Base-by-base conservation (phyloP, 2,329 filamentous ascomycete species). In the Xylaria sp. region DNA sequence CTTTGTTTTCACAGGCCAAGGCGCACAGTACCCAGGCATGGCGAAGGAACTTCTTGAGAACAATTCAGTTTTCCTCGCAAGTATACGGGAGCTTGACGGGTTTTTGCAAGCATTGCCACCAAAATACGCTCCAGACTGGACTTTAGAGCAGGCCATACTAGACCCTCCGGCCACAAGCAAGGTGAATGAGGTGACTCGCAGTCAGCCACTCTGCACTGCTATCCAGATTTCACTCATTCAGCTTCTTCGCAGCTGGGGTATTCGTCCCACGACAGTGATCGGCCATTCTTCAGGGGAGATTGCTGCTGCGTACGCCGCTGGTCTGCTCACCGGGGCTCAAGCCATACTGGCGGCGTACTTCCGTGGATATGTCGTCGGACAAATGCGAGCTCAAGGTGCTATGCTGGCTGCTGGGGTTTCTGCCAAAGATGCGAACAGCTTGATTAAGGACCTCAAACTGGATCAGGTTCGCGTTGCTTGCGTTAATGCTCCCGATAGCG, bases 221-320 rank as follows among this genome's bases (percentile, higher is more conserved):
- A 20, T 78, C 1, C 76, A 78, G 20, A 69, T 78, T 3, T 71
- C 34, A 0, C 51, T 78, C 2, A 65, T 77, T 0, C 18, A 73
- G 0, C 12, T 76, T 0, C 51, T 78, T 0, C 12, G 18, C 0
- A 46, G 8, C 1, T 78, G 72, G 71, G 58, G 52, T 0, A 50
- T 77, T 2, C 31, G 0, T 0, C 72, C 76, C 1, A 6, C 51
- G 0, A 56, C 68, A 0, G 65, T 73, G 0, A 25, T 76, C 0
- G 74, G 76, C 1, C 76, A 82, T 55, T 81, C 79, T 0, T 78
- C 76, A 0, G 80, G 80, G 1, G 80, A 81, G 66, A 80, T 85
- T 39, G 82, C 81, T 0, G 83, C 83, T 0, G 82, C 83, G 0
- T 85, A 82, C 59, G 78, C 79, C 2, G 78, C 80, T 1, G 81